phyloP scores from a whole-genome alignment of 306 rosid genomes.

The Pyrus bretschneideri region DNA sequence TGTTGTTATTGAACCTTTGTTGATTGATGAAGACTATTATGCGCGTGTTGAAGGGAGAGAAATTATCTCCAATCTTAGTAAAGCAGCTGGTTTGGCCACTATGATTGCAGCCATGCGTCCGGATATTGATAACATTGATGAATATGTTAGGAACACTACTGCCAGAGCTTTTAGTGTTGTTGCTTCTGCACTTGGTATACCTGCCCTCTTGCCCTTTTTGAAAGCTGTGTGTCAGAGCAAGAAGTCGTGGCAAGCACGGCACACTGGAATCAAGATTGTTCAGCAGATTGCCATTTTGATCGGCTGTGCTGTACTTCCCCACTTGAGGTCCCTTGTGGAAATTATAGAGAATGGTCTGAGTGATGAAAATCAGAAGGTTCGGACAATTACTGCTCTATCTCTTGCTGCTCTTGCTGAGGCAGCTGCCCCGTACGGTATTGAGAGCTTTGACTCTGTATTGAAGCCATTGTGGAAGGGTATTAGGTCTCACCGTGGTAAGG shows the following conservation, averaged over 20 bases:
- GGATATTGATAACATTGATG: constrained; percentile 92
- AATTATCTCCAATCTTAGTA: constrained; percentile 90
- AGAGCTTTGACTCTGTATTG: constrained; percentile 89
- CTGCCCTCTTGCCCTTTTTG: constrained; percentile 85
- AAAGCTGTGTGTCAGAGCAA: constrained; percentile 97
- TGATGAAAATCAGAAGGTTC: constrained; percentile 95
- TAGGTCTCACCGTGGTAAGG: constrained; percentile 94
- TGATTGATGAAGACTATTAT: constrained; percentile 95
- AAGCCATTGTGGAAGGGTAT: constrained; percentile 97
- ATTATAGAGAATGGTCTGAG: constrained; percentile 84
- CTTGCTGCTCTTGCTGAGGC: constrained; percentile 98
- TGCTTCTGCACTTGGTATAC: constrained; percentile 94
- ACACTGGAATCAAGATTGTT: constrained; percentile 93
- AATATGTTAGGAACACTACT: constrained; percentile 88
- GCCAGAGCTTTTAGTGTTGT: constrained; percentile 97
- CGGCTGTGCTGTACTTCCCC: constrained; percentile 89
- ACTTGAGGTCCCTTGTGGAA: constrained; percentile 84
- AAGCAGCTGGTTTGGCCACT: constrained; percentile 97
- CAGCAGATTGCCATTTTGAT: constrained; percentile 98
- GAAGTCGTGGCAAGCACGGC: constrained; percentile 97
- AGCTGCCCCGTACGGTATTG: constrained; percentile 94
- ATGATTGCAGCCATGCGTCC: constrained; percentile 99
- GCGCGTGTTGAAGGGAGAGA: constrained; percentile 97
- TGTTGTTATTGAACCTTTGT: constrained; percentile 89
- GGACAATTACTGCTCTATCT: constrained; percentile 88